Evolutionary conservation across 2,329 filamentous ascomycete species (phyloP).

Genomic region (Ophiocordyceps polyrhachis-furcata): DNA sequence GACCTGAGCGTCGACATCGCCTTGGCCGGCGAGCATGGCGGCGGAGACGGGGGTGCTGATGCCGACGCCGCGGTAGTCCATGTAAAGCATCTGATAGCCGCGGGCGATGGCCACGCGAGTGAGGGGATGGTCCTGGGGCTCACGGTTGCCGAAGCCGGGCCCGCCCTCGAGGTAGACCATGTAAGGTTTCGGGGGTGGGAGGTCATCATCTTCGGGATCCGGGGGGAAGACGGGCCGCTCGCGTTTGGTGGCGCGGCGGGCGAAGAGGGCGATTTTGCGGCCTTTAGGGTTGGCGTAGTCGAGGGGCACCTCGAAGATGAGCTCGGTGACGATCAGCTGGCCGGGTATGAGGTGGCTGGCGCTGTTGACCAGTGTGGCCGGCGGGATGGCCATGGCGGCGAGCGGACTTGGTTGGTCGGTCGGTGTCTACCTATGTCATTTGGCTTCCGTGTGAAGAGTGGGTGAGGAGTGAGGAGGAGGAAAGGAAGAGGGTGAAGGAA

Average conservation of each 20-base stretch:
- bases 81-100: slow-evolving; percentile 67
- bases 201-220: slow-evolving; percentile 6
- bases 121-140: slow-evolving; percentile 55
- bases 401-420: slow-evolving; percentile 1
- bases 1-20: slow-evolving; percentile 41
- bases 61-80: slow-evolving; percentile 87
- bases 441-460: background rate
- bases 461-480: background rate
- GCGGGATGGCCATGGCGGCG: slow-evolving; percentile 10
- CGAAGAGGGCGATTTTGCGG: slow-evolving; percentile 57
- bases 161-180: slow-evolving; percentile 71
- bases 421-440: background rate
- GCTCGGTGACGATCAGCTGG: slow-evolving; percentile 56
- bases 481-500: background rate
- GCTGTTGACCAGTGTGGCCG: slow-evolving; percentile 21
- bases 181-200: slow-evolving; percentile 30
- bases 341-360: slow-evolving; percentile 32
- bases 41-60: slow-evolving; percentile 65
- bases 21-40: slow-evolving; percentile 37
- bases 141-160: slow-evolving; percentile 57
- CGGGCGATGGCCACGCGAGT: slow-evolving; percentile 54
- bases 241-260: slow-evolving; percentile 48
- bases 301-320: slow-evolving; percentile 73
- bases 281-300: slow-evolving; percentile 48
- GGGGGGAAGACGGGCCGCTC: slow-evolving; percentile 38